Evolutionary conservation across 345 rosid species (phyloP), one percentile per base, ranked within the genome.

Genomic region (rapeseed (Brassica napus)): DNA sequence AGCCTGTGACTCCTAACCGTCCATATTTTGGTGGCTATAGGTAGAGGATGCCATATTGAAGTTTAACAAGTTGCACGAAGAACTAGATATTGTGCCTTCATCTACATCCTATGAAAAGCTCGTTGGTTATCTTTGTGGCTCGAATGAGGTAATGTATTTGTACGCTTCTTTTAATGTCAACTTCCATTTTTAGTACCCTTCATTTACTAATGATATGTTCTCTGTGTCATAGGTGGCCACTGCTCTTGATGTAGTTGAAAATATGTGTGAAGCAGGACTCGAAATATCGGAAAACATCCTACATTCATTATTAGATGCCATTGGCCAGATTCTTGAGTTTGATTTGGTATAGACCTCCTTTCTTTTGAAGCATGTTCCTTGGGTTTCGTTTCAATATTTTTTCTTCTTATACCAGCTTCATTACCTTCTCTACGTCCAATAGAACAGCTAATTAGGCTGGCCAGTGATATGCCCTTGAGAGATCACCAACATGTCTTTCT

Each of bases 241-340:
- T 31, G 97, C 98, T 75, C 86, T 95, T 82, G 97, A 89, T 79
- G 30, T 91, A 60, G 89, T 86, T 37, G 89, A 91, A 35, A 76
- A 85, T 83, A 88, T 93, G 88, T 85, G 85, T 82, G 87, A 86
- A 76, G 87, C 12, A 54, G 90, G 88, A 69, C 82, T 86, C 77
- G 57, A 80, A 44, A 47, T 90, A 81, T 80, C 94, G 49, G 67
- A 84, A 44, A 74, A 74, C 73, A 78, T 81, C 15, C 57, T 95
- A 61, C 81, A 89, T 68, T 62, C 84, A 24, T 72, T 95, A 57
- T 74, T 93, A 76, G 80, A 42, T 79, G 86, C 92, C 44, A 54
- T 76, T 72, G 94, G 89, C 35, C 89, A 85, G 64, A 82, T 75
- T 83, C 77, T 82, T 66, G 98, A 90, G 73, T 91, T 77, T 86